Percentiles rank a stretch among this genome's conserved stretches.
Conservation (phyloP, 2,329 filamentous ascomycete genomes). For the Fusarium sp. region DNA sequence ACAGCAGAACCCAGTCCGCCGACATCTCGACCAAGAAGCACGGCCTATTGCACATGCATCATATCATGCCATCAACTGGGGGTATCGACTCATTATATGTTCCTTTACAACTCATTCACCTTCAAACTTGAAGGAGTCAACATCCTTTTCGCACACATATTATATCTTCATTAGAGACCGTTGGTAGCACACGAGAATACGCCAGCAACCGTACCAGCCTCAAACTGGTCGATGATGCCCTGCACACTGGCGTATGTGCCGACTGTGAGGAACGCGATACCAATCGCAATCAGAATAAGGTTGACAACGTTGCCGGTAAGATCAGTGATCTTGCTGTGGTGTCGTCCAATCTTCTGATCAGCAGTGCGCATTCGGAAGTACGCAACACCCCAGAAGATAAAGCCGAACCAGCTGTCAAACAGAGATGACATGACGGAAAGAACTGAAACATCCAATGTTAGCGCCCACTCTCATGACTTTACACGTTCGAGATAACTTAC, state of each 20-base stretch:
- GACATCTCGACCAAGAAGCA: constrained; percentile 9
- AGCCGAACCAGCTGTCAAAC: constrained; percentile 94
- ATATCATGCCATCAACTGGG: constrained; percentile 1
- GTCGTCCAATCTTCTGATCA: constrained; percentile 69
- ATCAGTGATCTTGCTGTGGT: constrained; percentile 66
- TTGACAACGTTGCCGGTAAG: constrained; percentile 76
- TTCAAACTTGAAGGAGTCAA: not conserved
- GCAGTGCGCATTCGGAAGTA: constrained; percentile 82
- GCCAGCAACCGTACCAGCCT: constrained; percentile 73
- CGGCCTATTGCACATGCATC: constrained; percentile 7
- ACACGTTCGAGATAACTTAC: constrained; percentile 56
- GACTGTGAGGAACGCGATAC: constrained; percentile 84
- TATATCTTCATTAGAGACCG: constrained; percentile 63
- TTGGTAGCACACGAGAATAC: constrained; percentile 83
- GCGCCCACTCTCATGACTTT: not conserved
- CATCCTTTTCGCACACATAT: not conserved
- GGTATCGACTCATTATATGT: constrained; percentile 23
- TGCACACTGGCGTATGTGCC: constrained; percentile 87
- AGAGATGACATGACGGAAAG: constrained; percentile 86
- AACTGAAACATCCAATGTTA: constrained; percentile 57
- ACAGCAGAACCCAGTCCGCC: not conserved
- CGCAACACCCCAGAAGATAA: constrained; percentile 93
- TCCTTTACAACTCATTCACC: constrained; percentile 3
- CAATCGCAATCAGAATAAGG: constrained; percentile 78
- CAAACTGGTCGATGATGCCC: constrained; percentile 82